A percentile compares a stretch with the other conserved stretches of the same genome.
These are phyloP conservation scores for Casaregolazyma suthepensis DNA, from an alignment of 1,139 yeast genomes.

Conservation along the genomic window DNA sequence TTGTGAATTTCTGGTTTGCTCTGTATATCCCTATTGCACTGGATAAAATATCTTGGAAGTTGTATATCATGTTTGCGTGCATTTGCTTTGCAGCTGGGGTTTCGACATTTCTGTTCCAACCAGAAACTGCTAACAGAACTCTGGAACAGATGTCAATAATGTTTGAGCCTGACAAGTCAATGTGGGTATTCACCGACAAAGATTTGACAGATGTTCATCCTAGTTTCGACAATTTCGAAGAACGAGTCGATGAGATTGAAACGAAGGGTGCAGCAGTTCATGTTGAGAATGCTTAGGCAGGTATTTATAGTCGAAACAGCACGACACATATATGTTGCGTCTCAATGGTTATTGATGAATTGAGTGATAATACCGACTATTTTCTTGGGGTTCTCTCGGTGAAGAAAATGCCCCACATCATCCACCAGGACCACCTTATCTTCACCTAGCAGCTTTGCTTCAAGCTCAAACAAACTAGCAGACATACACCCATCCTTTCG, in stretches of 20 bases:
- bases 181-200: constrained; percentile 19
- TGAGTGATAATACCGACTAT: constrained; percentile 15
- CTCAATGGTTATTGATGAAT: neutral
- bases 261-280: neutral
- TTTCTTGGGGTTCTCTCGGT: constrained; percentile 23
- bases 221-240: neutral
- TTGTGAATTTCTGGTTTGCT: constrained; percentile 74
- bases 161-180: constrained; percentile 28
- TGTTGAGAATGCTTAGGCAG: neutral
- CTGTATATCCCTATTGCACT: constrained; percentile 53
- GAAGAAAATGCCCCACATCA: constrained; percentile 26
- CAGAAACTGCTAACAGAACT: constrained; percentile 69
- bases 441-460: constrained; percentile 13
- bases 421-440: neutral
- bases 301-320: neutral
- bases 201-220: constrained; percentile 15
- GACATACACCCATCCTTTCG: constrained; percentile 24
- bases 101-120: constrained; percentile 55
- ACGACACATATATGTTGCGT: neutral
- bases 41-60: constrained; percentile 49
- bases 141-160: constrained; percentile 64
- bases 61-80: constrained; percentile 62
- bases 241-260: neutral
- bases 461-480: constrained; percentile 15
- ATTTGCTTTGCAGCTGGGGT: constrained; percentile 50